Evolutionary conservation across 1,139 yeast genomes (phyloP).

Genomic region (Diutina mesorugosa): DNA sequence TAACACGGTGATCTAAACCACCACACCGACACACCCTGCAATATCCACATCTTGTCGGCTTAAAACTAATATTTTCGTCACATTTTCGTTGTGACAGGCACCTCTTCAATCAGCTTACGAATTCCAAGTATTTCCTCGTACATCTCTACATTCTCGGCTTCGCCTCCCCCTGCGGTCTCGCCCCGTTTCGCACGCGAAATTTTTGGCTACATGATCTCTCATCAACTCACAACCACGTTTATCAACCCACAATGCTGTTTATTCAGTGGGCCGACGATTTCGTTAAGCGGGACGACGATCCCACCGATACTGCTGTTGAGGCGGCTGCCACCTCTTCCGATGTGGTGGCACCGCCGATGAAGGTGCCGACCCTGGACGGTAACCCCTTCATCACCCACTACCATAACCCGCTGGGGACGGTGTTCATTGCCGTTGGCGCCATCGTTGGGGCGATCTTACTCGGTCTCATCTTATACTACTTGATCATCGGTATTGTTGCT

Average conservation of each 20-base stretch:
- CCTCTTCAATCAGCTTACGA: not conserved
- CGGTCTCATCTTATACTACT: conserved; percentile 29
- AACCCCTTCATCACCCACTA: conserved; percentile 53
- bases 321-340: not conserved
- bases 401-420: conserved; percentile 54
- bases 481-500: conserved; percentile 23
- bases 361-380: conserved; percentile 32
- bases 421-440: conserved; percentile 68
- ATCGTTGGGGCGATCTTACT: conserved; percentile 44
- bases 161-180: not conserved
- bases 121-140: too few relatives aligned
- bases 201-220: not conserved
- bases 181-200: not conserved
- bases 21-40: not conserved
- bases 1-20: not conserved
- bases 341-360: not conserved
- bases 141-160: not conserved
- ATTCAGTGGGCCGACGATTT: not conserved
- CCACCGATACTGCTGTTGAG: not conserved
- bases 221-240: not conserved
- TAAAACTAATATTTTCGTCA: not conserved
- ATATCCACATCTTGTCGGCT: not conserved
- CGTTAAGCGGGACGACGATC: not conserved
- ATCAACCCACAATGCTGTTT: not conserved
- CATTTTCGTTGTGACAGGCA: not conserved